These are phyloP conservation scores for Backusella westeae DNA, from an alignment of 192 early-diverging fungal genomes.

Conservation along the genomic window DNA sequence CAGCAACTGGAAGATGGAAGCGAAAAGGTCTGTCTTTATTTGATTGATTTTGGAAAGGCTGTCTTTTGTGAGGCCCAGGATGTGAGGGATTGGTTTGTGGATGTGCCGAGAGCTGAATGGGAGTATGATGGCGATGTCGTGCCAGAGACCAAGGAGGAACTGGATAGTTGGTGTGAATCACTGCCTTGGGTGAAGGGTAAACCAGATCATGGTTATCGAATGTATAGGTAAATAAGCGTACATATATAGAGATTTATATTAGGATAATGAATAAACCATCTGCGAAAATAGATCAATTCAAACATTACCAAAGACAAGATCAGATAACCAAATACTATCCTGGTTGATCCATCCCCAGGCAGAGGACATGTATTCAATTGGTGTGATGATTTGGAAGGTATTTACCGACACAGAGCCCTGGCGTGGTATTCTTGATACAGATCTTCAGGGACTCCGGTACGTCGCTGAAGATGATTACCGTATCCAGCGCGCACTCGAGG, in stretches of 20 bases:
- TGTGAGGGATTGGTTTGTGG: constrained; percentile 46
- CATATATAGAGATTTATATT: background rate
- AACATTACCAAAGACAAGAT: constrained; percentile 49
- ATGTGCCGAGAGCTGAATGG: constrained; percentile 28
- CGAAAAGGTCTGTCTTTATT: constrained; percentile 39
- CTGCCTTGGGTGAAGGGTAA: constrained; percentile 49
- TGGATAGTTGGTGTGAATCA: constrained; percentile 35
- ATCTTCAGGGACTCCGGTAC: constrained; percentile 51
- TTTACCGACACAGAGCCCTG: constrained; percentile 61
- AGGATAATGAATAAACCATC: background rate
- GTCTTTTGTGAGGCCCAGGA: constrained; percentile 49
- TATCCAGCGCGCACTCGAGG: constrained; percentile 49
- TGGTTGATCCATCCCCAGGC: constrained; percentile 47
- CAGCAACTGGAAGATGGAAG: constrained; percentile 46
- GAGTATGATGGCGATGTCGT: constrained; percentile 39
- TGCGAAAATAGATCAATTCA: constrained; percentile 46
- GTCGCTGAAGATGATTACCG: constrained; percentile 45
- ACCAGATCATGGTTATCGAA: constrained; percentile 59
- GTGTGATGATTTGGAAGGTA: constrained; percentile 58
- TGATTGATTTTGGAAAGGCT: constrained; percentile 65
- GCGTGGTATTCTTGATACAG: constrained; percentile 57
- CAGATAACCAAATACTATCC: constrained; percentile 41
- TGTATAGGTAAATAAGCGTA: constrained; percentile 38
- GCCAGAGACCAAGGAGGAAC: constrained; percentile 42
- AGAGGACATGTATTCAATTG: constrained; percentile 57